Evolutionary conservation across 2,329 filamentous ascomycete genomes (phyloP), one percentile per base, ranked within the genome.

Genomic region (Botrytis byssoidea): DNA sequence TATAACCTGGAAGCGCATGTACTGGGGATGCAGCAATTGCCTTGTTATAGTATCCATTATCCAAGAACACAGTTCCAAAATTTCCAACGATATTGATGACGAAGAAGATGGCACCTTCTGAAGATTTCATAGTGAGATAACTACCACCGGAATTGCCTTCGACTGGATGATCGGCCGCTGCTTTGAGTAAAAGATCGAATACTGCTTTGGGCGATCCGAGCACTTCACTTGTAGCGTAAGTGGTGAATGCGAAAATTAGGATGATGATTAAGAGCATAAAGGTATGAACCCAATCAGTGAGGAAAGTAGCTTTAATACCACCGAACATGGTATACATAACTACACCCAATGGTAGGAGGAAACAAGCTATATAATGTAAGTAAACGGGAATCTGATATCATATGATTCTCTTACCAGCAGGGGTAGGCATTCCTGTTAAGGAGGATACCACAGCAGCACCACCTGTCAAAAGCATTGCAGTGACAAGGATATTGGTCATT

Each of bases 11-110:
- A 3, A 98, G 88, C 0, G 94, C 95, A 75, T 95, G 90, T 0
- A 95, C 92, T 0, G 94, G 94, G 35, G 90, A 92, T 0, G 95
- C 94, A 10, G 95, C 93, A 79, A 97, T 97, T 25, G 94, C 94
- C 83, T 97, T 97, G 86, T 97, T 96, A 84, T 94, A 97, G 84
- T 97, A 97, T 25, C 92, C 91, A 77, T 95, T 95, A 80, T 97
- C 94, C 63, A 94, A 86, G 84, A 97, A 97, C 6, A 97, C 93
- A 1, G 82, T 83, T 74, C 88, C 91, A 74, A 95, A 96, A 83
- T 95, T 95, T 59, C 93, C 93, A 51, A 95, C 91, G 66, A 93
- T 91, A 83, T 97, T 97, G 83, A 97, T 97, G 55, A 97, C 90
- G 82, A 97, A 97, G 85, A 97, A 97, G 73, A 96, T 93, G 59